These are phyloP conservation scores for Pseudogymnoascus sp. DNA, from an alignment of 2,329 filamentous ascomycete genomes.

Conservation along the genomic window DNA sequence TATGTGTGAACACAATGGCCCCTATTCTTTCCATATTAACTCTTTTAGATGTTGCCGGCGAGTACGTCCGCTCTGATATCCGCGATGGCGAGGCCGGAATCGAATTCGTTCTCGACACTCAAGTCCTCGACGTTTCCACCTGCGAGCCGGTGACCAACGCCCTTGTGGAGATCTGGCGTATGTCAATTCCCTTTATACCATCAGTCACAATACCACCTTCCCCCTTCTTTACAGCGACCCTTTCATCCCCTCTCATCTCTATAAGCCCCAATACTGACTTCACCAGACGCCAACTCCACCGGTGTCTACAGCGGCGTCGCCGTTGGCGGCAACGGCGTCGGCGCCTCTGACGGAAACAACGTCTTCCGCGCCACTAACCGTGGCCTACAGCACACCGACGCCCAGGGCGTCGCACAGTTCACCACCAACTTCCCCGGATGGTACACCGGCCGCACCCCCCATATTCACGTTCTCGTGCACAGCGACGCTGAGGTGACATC, in stretches of 20 bases:
- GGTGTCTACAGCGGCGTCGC: constrained; percentile 34
- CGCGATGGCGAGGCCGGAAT: constrained; percentile 30
- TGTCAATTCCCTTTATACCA: constrained; percentile 14
- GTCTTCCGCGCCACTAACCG: constrained; percentile 34
- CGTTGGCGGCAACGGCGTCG: constrained; percentile 34
- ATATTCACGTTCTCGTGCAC: constrained; percentile 42
- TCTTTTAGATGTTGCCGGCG: constrained; percentile 29
- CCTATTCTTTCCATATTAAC: constrained; percentile 14
- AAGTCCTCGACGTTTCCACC: constrained; percentile 33
- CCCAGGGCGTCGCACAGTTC: constrained; percentile 35
- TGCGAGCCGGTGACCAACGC: constrained; percentile 33
- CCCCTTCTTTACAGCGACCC: background rate
- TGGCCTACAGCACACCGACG: constrained; percentile 33
- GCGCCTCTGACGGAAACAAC: constrained; percentile 29
- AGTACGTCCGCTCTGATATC: constrained; percentile 32
- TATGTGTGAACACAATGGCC: constrained; percentile 13
- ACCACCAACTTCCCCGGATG: constrained; percentile 38
- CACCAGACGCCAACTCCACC: constrained; percentile 30
- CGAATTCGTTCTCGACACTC: constrained; percentile 34
- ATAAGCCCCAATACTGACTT: background rate
- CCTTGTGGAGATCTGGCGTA: constrained; percentile 32
- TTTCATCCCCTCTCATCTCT: background rate
- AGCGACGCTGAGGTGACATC: constrained; percentile 28
- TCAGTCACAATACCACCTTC: constrained; percentile 12
- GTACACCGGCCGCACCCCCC: constrained; percentile 37